A percentile compares a stretch with the other conserved stretches of the same genome.
These are phyloP conservation scores for Rhizopogon salebrosus DNA, from an alignment of 768 basidiomycete genomes.

Conservation along the genomic window DNA sequence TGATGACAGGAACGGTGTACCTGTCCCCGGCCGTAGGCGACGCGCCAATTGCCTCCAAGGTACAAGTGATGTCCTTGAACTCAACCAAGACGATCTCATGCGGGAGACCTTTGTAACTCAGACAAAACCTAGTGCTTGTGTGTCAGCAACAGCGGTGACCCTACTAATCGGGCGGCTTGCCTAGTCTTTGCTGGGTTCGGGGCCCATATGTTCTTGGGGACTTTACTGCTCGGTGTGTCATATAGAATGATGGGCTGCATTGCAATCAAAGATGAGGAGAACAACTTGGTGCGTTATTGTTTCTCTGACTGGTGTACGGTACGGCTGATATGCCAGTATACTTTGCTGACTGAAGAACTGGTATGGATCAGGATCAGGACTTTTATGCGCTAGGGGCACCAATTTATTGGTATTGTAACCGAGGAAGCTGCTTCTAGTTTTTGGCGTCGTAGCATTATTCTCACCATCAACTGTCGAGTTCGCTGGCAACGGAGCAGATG, in stretches of 20 bases:
- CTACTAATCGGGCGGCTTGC: conserved; percentile 3
- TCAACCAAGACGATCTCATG: conserved; percentile 48
- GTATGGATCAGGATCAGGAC: too few species aligned
- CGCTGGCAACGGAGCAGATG: too few species aligned
- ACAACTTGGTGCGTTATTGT: neutral
- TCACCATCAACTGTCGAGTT: neutral
- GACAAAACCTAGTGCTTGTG: conserved; percentile 12
- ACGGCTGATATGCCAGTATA: neutral
- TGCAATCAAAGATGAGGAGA: conserved; percentile 6
- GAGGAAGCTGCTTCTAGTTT: too few species aligned
- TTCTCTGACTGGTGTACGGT: neutral
- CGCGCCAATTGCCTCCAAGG: conserved; percentile 32
- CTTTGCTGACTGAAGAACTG: too few species aligned
- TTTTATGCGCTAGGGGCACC: too few species aligned
- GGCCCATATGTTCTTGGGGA: conserved; percentile 26
- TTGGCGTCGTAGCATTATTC: too few species aligned
- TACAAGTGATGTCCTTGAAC: conserved; percentile 37
- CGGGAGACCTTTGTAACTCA: conserved; percentile 31
- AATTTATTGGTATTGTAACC: too few species aligned
- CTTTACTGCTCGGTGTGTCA: conserved; percentile 30
- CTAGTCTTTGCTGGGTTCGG: conserved; percentile 30
- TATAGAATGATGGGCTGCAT: conserved; percentile 29
- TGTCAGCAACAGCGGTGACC: too few species aligned
- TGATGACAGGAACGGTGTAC: conserved; percentile 7
- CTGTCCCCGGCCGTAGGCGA: neutral